phyloP scores from a whole-genome alignment of 306 rosid species.

The Pyrus betulifolia region DNA sequence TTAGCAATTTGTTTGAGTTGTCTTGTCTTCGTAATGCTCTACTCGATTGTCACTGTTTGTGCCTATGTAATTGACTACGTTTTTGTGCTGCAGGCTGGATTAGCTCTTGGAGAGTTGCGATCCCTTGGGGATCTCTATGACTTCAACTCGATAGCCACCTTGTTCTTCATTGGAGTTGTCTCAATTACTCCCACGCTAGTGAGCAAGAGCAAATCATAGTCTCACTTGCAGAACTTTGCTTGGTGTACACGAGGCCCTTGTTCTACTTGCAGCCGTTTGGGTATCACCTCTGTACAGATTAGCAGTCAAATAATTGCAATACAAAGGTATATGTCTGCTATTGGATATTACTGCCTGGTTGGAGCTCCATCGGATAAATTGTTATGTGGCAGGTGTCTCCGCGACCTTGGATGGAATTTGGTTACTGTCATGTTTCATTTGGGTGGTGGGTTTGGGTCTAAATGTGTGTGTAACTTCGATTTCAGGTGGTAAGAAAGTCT shows the following conservation, averaged over 20 bases:
- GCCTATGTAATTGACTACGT: not conserved
- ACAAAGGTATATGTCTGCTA: constrained; percentile 7
- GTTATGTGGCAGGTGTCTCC: constrained; percentile 9
- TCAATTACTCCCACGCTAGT: constrained; percentile 77
- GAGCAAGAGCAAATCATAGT: constrained; percentile 56
- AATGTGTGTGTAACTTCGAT: constrained; percentile 6
- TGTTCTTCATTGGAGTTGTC: constrained; percentile 75
- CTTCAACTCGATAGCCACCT: constrained; percentile 83
- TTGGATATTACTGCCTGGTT: constrained; percentile 11
- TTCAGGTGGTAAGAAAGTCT: constrained; percentile 7
- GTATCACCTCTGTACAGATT: constrained; percentile 26
- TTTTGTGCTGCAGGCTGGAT: constrained; percentile 64
- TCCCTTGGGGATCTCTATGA: constrained; percentile 87
- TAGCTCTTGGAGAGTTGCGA: constrained; percentile 82
- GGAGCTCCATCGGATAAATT: not conserved
- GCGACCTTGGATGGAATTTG: not conserved
- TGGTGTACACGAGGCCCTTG: constrained; percentile 18
- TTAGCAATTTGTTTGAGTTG: not conserved
- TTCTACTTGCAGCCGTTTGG: constrained; percentile 18
- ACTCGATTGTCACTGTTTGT: not conserved
- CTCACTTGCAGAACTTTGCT: constrained; percentile 11
- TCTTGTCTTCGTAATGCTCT: not conserved
- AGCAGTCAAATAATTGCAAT: not conserved
- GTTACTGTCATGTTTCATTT: not conserved
- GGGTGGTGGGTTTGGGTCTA: not conserved